These are phyloP conservation scores for Nannochloropsis salina DNA, from an alignment of 108 stramenopile genomes.

Conservation along the genomic window DNA sequence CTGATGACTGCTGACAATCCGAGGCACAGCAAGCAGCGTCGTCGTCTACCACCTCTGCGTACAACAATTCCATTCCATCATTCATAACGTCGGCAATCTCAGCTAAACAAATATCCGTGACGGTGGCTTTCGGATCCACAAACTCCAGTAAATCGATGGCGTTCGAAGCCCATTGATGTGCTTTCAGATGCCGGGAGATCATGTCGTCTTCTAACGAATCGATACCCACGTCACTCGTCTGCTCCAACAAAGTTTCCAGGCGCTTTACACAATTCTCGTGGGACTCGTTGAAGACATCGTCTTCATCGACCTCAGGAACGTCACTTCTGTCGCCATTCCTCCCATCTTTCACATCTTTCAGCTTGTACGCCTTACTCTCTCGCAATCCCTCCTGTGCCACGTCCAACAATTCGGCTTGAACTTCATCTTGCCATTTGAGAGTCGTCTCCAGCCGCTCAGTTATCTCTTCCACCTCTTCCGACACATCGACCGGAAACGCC, in stretches of 20 bases:
- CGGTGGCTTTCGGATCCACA: not conserved
- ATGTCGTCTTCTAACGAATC: constrained; percentile 11
- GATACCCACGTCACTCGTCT: constrained; percentile 1
- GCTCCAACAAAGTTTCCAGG: not conserved
- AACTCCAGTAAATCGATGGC: constrained; percentile 10
- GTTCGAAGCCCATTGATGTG: constrained; percentile 1
- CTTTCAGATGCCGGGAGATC: constrained; percentile 12
- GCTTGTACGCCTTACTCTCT: not conserved
- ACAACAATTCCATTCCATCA: not conserved
- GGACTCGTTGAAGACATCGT: not conserved
- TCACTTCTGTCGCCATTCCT: not conserved
- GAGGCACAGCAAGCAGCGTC: not conserved
- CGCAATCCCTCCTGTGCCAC: not conserved
- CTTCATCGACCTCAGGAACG: not conserved
- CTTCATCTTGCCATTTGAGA: not conserved
- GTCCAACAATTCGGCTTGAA: constrained; percentile 12
- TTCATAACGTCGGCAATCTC: not conserved
- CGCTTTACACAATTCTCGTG: not conserved
- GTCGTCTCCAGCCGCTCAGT: constrained; percentile 1
- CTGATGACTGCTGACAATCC: not conserved
- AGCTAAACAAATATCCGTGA: not conserved
- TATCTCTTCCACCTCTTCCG: constrained; percentile 33
- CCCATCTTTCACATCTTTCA: not conserved
- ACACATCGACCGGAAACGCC: constrained; percentile 32
- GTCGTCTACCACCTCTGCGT: not conserved